phyloP scores from a whole-genome alignment of 352 stramenopile species.

The Phytophthora foliorum region DNA sequence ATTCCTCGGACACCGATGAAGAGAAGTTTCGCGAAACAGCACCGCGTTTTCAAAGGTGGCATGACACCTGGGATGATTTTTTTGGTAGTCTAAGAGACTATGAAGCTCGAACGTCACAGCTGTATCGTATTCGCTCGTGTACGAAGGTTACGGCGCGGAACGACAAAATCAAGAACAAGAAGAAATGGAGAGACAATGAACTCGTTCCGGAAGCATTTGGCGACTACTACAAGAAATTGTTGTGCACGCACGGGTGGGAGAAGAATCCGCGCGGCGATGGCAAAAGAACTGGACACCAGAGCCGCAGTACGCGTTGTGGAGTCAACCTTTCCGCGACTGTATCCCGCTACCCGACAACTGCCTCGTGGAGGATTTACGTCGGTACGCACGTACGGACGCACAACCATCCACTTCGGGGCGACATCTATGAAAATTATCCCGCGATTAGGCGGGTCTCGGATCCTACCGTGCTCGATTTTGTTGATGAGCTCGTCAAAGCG shows the following conservation, averaged over 20 bases:
- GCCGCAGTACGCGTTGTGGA: background rate
- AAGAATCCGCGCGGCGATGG: background rate
- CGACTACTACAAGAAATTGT: background rate
- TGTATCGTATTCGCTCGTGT: background rate
- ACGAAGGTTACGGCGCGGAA: background rate
- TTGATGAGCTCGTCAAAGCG: slow-evolving; percentile 1
- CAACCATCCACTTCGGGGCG: background rate
- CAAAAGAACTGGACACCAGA: background rate
- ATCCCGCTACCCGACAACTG: background rate
- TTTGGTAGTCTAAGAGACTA: no score
- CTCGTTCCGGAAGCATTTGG: background rate
- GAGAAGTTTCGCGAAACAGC: no score
- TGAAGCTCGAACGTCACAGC: no score
- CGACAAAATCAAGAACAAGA: background rate
- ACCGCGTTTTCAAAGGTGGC: no score
- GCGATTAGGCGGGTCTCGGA: background rate
- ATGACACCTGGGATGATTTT: no score
- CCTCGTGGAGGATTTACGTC: background rate
- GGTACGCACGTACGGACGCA: background rate
- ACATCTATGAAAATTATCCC: background rate
- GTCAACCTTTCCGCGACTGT: background rate
- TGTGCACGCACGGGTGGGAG: background rate
- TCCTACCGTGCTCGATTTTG: background rate
- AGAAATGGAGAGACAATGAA: background rate
- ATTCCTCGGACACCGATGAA: no score